These are phyloP conservation scores for Larix sibirica DNA, from an alignment of 83 land plant genomes.

Conservation along the genomic window DNA sequence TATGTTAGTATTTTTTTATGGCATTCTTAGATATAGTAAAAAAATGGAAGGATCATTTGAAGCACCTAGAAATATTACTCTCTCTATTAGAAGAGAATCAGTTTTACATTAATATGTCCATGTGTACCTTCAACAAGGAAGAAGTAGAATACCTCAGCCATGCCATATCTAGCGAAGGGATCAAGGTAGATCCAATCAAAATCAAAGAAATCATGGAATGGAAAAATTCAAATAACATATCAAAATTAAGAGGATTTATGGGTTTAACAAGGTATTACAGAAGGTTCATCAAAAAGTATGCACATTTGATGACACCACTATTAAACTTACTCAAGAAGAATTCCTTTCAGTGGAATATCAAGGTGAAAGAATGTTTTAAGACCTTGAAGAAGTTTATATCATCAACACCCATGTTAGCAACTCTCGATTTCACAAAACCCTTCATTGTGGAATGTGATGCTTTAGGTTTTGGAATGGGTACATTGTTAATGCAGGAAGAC, in stretches of 20 bases:
- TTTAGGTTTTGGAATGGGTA: not conserved
- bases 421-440: not conserved
- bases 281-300: not conserved
- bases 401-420: no score
- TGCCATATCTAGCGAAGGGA: not conserved
- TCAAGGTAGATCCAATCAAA: not conserved
- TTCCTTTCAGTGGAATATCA: not conserved
- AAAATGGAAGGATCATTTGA: not conserved
- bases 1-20: not conserved
- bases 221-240: not conserved
- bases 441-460: not conserved
- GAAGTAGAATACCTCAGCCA: not conserved
- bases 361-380: not conserved
- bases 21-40: not conserved
- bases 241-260: not conserved
- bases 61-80: not conserved
- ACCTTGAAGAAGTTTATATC: not conserved
- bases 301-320: not conserved
- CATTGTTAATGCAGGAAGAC: not conserved
- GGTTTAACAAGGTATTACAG: not conserved
- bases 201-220: not conserved
- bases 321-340: not conserved
- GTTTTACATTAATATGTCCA: not conserved
- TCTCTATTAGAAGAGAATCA: not conserved
- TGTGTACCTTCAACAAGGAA: not conserved